phyloP scores from a whole-genome alignment of 2,329 filamentous ascomycete species.

The Sporothrix brunneoviolacea region DNA sequence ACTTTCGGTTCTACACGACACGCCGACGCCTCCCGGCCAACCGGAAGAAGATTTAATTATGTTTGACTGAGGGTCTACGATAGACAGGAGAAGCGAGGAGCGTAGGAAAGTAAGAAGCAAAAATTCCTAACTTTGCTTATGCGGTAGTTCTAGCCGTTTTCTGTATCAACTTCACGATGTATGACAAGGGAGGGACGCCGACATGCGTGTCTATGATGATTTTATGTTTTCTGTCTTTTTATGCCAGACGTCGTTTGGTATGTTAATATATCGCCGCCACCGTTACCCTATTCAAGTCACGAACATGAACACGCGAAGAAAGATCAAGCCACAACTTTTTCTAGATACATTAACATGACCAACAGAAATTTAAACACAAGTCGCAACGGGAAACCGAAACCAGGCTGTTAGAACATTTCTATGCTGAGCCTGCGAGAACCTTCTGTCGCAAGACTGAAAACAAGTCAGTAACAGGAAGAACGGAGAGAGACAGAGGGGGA shows the following conservation, averaged over 20 bases:
- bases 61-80: neutral
- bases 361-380: neutral
- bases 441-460: constrained; percentile 34
- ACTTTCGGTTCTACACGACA: no score
- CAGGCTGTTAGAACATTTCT: neutral
- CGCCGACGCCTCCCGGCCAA: no score
- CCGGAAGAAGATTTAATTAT: constrained; percentile 4
- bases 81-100: neutral
- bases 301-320: neutral
- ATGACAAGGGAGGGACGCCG: neutral
- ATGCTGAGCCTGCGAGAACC: constrained; percentile 22
- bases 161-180: no score
- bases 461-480: neutral
- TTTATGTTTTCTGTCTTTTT: neutral
- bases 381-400: neutral
- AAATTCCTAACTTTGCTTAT: no score
- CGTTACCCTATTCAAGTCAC: no score
- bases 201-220: neutral
- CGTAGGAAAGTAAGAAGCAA: neutral
- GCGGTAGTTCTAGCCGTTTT: no score
- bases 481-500: neutral
- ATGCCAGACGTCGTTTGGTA: neutral
- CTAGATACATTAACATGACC: neutral
- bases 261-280: no score
- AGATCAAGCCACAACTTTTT: neutral